These are phyloP conservation scores for Diaporthe eres DNA, from an alignment of 2,329 filamentous ascomycete species.

Conservation along the genomic window DNA sequence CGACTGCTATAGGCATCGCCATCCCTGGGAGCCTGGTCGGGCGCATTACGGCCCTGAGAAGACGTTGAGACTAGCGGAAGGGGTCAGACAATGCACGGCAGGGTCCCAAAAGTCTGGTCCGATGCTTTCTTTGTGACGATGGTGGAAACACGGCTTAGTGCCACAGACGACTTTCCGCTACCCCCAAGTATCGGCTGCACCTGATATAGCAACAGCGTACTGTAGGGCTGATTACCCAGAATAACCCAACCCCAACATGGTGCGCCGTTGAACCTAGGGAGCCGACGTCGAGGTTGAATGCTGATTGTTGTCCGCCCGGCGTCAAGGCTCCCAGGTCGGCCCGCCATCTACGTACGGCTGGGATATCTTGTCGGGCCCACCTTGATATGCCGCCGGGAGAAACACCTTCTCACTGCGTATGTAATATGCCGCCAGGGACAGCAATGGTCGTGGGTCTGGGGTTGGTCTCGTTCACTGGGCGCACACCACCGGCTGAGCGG, in stretches of 20 bases:
- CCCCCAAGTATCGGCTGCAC: background rate
- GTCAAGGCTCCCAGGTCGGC: conserved; percentile 8
- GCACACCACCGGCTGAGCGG: background rate
- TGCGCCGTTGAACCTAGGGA: background rate
- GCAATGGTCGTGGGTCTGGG: background rate
- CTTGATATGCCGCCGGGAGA: background rate
- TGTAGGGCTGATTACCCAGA: conserved; percentile 25
- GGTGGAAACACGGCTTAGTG: conserved; percentile 13
- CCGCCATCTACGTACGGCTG: background rate
- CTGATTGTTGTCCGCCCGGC: background rate
- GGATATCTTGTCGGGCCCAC: conserved; percentile 10
- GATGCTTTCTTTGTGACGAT: conserved; percentile 21
- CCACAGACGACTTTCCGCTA: background rate
- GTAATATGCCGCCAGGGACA: background rate
- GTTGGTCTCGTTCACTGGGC: background rate
- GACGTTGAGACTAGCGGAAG: conserved; percentile 18
- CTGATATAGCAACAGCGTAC: background rate
- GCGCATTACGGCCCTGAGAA: conserved; percentile 9
- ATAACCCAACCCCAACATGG: background rate
- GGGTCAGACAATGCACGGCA: conserved; percentile 22
- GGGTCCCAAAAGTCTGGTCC: conserved; percentile 20
- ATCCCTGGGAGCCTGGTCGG: background rate
- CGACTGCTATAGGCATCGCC: background rate
- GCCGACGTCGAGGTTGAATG: conserved; percentile 2
- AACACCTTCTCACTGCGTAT: background rate